These are phyloP conservation scores for Bipolaris oryzae DNA, from an alignment of 2,329 filamentous ascomycete species.

Conservation along the genomic window DNA sequence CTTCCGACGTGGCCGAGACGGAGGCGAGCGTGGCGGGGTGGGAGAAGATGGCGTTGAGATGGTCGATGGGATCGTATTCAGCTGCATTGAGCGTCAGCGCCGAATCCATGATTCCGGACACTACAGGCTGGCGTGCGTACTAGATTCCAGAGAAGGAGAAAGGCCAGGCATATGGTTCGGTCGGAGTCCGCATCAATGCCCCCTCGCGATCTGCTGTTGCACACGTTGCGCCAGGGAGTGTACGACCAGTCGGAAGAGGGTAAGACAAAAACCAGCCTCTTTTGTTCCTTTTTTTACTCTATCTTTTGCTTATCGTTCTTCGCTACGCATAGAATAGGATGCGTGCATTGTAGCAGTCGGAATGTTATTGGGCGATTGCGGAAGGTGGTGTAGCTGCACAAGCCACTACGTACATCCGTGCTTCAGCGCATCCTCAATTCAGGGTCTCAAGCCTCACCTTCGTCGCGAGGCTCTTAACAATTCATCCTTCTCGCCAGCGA, in stretches of 20 bases:
- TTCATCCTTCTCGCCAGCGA: not conserved
- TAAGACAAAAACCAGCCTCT: not conserved
- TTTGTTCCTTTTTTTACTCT: not conserved
- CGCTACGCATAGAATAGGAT: not conserved
- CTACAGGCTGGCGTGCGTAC: constrained; percentile 31
- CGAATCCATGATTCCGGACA: constrained; percentile 17
- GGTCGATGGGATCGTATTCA: constrained; percentile 90
- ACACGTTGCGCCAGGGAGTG: constrained; percentile 2
- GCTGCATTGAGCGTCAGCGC: constrained; percentile 54
- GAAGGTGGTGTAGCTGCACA: constrained; percentile 22
- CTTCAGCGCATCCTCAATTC: constrained; percentile 11
- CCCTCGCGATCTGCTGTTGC: constrained; percentile 34
- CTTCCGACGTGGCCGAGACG: constrained; percentile 73
- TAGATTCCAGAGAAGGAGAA: constrained; percentile 47
- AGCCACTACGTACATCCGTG: constrained; percentile 1
- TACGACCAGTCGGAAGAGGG: not conserved
- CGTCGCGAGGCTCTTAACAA: constrained; percentile 23
- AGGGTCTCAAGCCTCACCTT: constrained; percentile 10
- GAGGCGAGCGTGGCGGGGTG: constrained; percentile 84
- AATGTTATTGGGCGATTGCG: constrained; percentile 10
- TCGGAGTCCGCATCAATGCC: constrained; percentile 46
- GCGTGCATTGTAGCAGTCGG: constrained; percentile 9
- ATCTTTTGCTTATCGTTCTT: not conserved
- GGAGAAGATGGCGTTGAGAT: constrained; percentile 92
- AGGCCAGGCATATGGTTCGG: constrained; percentile 46